Conservation (phyloP, 2,329 filamentous ascomycete species). For the Claviceps spartinae region DNA sequence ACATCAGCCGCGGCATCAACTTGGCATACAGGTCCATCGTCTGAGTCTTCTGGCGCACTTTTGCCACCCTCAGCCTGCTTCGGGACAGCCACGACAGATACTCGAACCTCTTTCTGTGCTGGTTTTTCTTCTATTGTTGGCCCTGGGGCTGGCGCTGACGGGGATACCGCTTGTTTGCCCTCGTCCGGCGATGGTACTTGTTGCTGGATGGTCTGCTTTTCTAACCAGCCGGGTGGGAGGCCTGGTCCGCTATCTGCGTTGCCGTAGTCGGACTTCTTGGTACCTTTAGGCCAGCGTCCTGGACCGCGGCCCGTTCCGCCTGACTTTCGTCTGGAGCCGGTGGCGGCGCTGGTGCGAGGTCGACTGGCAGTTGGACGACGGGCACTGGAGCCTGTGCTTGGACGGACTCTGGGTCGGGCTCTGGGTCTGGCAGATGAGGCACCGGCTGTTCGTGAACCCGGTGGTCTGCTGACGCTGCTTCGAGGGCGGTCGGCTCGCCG, state of each 20-base stretch:
- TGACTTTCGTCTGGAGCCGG: conserved; percentile 31
- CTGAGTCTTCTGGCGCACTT: conserved; percentile 4
- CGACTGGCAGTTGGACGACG: conserved; percentile 21
- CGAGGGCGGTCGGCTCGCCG: conserved; percentile 35
- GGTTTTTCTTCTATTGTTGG: conserved; percentile 12
- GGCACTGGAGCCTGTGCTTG: conserved; percentile 18
- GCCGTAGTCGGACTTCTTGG: conserved; percentile 54
- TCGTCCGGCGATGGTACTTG: conserved; percentile 8
- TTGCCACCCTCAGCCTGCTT: conserved; percentile 9
- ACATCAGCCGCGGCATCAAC: conserved; percentile 1
- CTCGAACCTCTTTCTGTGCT: conserved; percentile 20
- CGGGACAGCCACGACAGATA: conserved; percentile 16
- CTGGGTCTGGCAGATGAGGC: conserved; percentile 26
- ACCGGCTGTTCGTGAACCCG: conserved; percentile 21
- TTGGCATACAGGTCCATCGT: conserved; percentile 2
- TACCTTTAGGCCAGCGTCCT: conserved; percentile 54
- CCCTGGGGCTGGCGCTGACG: background rate
- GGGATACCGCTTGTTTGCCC: conserved; percentile 4
- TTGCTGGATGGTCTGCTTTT: conserved; percentile 14
- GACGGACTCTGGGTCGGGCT: conserved; percentile 25
- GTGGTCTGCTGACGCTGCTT: conserved; percentile 25
- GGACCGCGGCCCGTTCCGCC: conserved; percentile 52
- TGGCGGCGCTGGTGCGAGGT: conserved; percentile 26
- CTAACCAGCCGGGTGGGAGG: conserved; percentile 43
- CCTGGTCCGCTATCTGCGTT: conserved; percentile 53